phyloP scores from a whole-genome alignment of 768 basidiomycete genomes.

The Mrakia frigida region DNA sequence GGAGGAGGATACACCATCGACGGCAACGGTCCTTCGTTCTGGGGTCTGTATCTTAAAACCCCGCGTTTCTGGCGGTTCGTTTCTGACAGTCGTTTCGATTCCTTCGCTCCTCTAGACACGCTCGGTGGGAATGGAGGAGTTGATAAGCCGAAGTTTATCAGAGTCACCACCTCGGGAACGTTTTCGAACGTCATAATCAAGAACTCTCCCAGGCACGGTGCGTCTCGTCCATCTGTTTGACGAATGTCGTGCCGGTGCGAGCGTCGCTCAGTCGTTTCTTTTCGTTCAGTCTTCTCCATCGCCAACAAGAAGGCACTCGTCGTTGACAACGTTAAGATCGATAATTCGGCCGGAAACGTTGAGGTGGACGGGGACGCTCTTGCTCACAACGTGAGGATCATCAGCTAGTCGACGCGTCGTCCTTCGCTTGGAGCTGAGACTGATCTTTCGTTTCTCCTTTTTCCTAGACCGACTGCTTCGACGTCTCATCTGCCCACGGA shows the following conservation, averaged over 20 bases:
- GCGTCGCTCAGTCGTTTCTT: too few species aligned
- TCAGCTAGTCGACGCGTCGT: too few species aligned
- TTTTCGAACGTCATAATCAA: background rate
- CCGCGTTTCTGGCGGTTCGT: too few species aligned
- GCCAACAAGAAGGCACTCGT: constrained; percentile 41
- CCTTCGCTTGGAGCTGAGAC: too few species aligned
- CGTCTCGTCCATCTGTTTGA: too few species aligned
- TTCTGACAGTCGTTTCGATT: too few species aligned
- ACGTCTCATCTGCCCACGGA: constrained; percentile 34
- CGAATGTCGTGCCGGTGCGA: too few species aligned
- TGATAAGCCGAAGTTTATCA: constrained; percentile 24
- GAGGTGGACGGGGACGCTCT: constrained; percentile 45
- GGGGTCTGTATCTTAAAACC: constrained; percentile 37
- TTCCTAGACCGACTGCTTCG: constrained; percentile 42
- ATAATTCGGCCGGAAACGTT: constrained; percentile 53
- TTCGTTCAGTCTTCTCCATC: constrained; percentile 39
- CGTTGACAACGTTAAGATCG: constrained; percentile 50
- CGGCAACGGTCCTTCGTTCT: constrained; percentile 50
- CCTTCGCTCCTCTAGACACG: too few species aligned
- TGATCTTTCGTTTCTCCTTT: too few species aligned
- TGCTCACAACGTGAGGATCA: constrained; percentile 38
- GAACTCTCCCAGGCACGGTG: too few species aligned
- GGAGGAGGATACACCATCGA: constrained; percentile 49
- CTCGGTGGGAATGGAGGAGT: constrained; percentile 5
- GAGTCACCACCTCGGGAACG: constrained; percentile 16